Evolutionary conservation across 2,329 filamentous ascomycete species (phyloP).

Genomic region (Cercospora sp.): DNA sequence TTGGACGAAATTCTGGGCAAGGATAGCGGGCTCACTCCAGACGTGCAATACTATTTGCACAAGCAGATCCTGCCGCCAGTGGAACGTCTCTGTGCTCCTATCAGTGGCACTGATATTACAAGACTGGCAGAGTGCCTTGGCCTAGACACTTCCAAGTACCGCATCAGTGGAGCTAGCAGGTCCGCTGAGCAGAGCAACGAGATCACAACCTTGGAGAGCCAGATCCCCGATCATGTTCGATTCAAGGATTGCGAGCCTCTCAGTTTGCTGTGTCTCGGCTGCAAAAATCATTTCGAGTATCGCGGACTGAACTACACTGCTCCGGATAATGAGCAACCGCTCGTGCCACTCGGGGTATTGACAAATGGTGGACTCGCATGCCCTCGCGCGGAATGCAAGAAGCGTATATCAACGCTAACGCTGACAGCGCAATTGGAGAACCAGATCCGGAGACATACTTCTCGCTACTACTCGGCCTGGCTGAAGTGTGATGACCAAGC

Average conservation of each 20-base stretch:
- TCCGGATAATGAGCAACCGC: slow-evolving; percentile 31
- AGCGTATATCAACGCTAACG: slow-evolving; percentile 66
- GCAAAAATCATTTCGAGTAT: slow-evolving; percentile 71
- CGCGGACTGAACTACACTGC: slow-evolving; percentile 65
- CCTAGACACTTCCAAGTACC: slow-evolving; percentile 85
- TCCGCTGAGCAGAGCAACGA: slow-evolving; percentile 60
- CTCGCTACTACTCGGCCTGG: slow-evolving; percentile 89
- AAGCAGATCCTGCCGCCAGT: slow-evolving; percentile 99
- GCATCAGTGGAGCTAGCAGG: slow-evolving; percentile 59
- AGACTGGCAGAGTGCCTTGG: slow-evolving; percentile 91
- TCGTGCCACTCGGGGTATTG: slow-evolving; percentile 56
- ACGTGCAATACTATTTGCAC: slow-evolving; percentile 96
- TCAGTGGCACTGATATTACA: slow-evolving; percentile 85
- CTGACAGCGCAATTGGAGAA: slow-evolving; percentile 85
- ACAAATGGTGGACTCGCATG: slow-evolving; percentile 76
- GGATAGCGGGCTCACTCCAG: slow-evolving; percentile 73
- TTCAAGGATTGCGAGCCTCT: slow-evolving; percentile 81
- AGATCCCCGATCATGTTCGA: slow-evolving; percentile 86
- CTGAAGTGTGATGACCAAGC: slow-evolving; percentile 85
- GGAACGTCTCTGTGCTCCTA: slow-evolving; percentile 94
- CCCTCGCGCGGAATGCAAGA: slow-evolving; percentile 61
- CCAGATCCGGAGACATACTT: slow-evolving; percentile 74
- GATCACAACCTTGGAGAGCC: slow-evolving; percentile 88
- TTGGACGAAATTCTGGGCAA: slow-evolving; percentile 80
- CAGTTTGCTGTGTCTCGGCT: slow-evolving; percentile 75